phyloP scores from a whole-genome alignment of 345 rosid genomes.

The Turritis glabra region DNA sequence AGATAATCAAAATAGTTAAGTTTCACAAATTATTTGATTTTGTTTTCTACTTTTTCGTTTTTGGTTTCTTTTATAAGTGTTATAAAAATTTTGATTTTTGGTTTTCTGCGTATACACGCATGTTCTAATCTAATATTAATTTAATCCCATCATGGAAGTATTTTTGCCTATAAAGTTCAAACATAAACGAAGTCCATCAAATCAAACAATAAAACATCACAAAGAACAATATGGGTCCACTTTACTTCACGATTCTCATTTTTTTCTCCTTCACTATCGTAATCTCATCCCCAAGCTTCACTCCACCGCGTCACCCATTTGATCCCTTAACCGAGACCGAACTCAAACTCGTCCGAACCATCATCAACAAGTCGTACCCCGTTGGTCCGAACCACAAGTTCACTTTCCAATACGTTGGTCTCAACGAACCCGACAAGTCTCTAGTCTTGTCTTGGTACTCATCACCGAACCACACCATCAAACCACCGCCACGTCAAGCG shows the following conservation, averaged over 20 bases:
- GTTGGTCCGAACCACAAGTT: constrained; percentile 41
- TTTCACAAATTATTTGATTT: no score
- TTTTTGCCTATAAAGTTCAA: background rate
- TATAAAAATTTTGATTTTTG: no score
- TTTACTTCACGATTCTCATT: constrained; percentile 18
- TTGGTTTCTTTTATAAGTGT: no score
- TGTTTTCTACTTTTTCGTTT: no score
- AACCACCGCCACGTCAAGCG: constrained; percentile 51
- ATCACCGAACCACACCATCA: constrained; percentile 1
- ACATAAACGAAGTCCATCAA: background rate
- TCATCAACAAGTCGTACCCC: constrained; percentile 33
- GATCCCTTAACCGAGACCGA: constrained; percentile 62
- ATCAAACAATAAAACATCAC: no score
- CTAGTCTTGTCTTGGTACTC: constrained; percentile 55
- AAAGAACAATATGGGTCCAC: constrained; percentile 23
- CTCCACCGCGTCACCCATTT: constrained; percentile 53
- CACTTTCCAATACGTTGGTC: constrained; percentile 60
- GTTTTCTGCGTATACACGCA: no score
- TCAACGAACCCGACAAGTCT: constrained; percentile 66
- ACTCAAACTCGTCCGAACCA: constrained; percentile 44
- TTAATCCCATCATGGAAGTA: no score
- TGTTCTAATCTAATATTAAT: no score
- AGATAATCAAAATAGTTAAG: no score
- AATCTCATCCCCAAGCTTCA: constrained; percentile 29
- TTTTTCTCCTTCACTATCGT: constrained; percentile 2